Percentiles rank a stretch among this genome's conserved stretches.
These are phyloP conservation scores for Eucalyptus pauciflora DNA, from an alignment of 345 rosid species.

Conservation along the genomic window DNA sequence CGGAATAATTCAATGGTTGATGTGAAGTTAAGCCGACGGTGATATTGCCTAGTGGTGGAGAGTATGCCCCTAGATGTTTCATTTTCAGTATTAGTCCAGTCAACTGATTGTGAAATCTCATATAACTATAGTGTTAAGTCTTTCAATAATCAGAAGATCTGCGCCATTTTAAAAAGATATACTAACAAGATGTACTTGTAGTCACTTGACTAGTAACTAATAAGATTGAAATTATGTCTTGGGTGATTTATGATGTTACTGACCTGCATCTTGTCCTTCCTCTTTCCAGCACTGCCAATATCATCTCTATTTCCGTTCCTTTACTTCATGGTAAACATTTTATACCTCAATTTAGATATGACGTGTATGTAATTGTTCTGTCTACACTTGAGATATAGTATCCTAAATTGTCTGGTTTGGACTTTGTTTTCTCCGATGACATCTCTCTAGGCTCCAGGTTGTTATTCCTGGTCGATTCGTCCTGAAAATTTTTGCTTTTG, in stretches of 20 bases:
- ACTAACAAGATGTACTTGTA: background rate
- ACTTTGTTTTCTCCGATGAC: background rate
- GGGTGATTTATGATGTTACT: background rate
- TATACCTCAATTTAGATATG: background rate
- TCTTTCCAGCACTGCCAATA: slow-evolving; percentile 72
- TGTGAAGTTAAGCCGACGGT: background rate
- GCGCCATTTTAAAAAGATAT: background rate
- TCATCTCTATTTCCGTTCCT: slow-evolving; percentile 84
- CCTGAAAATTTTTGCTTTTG: background rate
- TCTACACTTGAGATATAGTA: background rate
- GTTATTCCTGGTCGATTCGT: background rate
- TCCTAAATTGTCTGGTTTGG: background rate
- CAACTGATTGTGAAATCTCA: background rate
- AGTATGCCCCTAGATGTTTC: background rate
- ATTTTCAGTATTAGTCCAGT: background rate
- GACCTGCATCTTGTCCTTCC: background rate
- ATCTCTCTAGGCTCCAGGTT: background rate
- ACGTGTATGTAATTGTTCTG: background rate
- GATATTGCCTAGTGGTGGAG: background rate
- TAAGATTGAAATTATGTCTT: background rate
- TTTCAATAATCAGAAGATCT: background rate
- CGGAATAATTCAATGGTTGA: background rate
- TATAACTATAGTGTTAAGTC: background rate
- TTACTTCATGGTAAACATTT: slow-evolving; percentile 65
- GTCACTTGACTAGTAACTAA: background rate